Conservation (phyloP, 352 stramenopile genomes). For the Paralagenidium karlingii region DNA sequence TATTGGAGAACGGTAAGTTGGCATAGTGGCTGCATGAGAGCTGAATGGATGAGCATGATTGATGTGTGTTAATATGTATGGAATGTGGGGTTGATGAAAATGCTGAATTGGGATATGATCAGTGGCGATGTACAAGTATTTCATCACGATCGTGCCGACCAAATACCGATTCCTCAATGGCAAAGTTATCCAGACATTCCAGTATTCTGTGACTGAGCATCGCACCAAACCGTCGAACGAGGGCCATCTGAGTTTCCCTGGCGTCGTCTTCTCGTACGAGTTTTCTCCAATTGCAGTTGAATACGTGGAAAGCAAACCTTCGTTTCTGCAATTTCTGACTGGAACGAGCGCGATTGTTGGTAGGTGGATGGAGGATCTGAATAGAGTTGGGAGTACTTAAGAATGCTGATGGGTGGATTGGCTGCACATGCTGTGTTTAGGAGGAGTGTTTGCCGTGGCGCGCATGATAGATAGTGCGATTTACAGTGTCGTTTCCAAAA, state of each 20-base stretch:
- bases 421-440: background rate
- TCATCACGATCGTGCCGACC: constrained; percentile 74
- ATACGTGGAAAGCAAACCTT: constrained; percentile 78
- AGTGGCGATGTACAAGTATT: constrained; percentile 86
- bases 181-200: constrained; percentile 50
- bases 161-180: constrained; percentile 77
- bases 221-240: constrained; percentile 16
- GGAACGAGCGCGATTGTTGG: constrained; percentile 80
- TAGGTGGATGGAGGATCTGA: no score
- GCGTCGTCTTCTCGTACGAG: constrained; percentile 82
- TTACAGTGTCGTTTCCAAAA: constrained; percentile 79
- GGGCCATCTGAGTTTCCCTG: constrained; percentile 55
- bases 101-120: constrained; percentile 1
- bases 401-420: background rate
- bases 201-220: constrained; percentile 84
- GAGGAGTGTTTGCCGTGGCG: constrained; percentile 74
- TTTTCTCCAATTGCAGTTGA: constrained; percentile 84
- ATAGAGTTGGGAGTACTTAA: background rate
- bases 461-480: constrained; percentile 79
- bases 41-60: background rate
- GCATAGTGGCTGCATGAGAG: no score
- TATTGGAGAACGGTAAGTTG: constrained; percentile 56
- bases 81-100: background rate
- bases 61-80: background rate
- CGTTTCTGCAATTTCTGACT: constrained; percentile 76